Base-by-base conservation (phyloP, 1,139 yeast genomes). In the Scheffersomyces segobiensis region DNA sequence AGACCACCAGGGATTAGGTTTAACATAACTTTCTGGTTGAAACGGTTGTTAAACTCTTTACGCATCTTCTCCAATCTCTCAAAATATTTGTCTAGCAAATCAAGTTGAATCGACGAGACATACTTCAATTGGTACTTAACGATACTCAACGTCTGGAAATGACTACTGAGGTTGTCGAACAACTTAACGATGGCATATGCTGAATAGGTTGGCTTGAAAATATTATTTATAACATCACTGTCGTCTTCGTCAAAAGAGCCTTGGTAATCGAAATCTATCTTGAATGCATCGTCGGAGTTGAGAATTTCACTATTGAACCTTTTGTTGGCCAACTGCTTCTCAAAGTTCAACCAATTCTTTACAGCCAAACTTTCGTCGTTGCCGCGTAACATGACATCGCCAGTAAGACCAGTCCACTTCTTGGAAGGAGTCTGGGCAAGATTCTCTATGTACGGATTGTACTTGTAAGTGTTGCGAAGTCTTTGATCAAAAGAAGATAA, bases 81-180 rank as follows among this genome's bases (percentile, higher is more conserved):
- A 58, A 81, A 80, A 67, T 90, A 93, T 50, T 76, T 76, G 57
- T 88, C 89, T 24, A 92, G 70, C 52, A 93, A 70, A 46, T 79
- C 80, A 54, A 92, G 72, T 68, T 92, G 97, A 48, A 92, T 86
- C 26, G 85, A 86, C 10, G 91, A 84, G 32, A 91, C 83, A 58
- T 88, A 88, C 65, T 85, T 83, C 57, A 91, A 76, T 66, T 92
- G 91, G 66, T 84, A 88, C 58, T 85, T 85, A 50, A 85, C 83
- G 26, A 90, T 78, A 22, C 81, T 79, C 57, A 87, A 72, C 17
- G 87, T 79, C 50, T 80, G 74, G 65, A 87, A 89, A 62, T 87
- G 89, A 50, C 78, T 80, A 7, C 91, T 90, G 51, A 91, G 80
- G 55, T 87, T 87, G 60, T 88, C 88, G 48, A 93, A 76, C 46